Percentiles rank a stretch among this genome's conserved stretches.
These are phyloP conservation scores for Penicillium sp. DNA, from an alignment of 2,329 filamentous ascomycete species.

Conservation along the genomic window DNA sequence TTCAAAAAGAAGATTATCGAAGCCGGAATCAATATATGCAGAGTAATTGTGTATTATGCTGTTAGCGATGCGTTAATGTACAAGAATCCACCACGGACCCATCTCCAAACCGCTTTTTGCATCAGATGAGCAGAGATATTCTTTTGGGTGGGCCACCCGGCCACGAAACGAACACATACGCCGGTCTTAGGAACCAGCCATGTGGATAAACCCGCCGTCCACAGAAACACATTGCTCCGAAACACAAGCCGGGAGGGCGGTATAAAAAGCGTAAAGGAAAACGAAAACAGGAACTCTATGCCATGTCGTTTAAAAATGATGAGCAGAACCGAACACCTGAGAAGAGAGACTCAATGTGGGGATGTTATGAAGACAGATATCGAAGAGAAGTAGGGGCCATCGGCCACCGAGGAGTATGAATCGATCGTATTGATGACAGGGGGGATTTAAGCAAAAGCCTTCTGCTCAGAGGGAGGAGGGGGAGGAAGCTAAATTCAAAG, in stretches of 20 bases:
- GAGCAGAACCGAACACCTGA: conserved; percentile 40
- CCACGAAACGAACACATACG: conserved; percentile 18
- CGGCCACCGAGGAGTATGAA: neutral
- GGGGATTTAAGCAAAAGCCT: conserved; percentile 36
- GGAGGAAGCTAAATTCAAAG: conserved; percentile 34
- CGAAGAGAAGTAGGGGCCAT: conserved; percentile 3
- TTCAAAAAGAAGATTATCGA: neutral
- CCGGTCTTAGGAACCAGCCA: conserved; percentile 28
- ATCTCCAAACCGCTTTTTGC: conserved; percentile 19
- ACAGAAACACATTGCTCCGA: conserved; percentile 30
- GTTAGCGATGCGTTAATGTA: conserved; percentile 37
- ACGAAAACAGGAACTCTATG: conserved; percentile 33
- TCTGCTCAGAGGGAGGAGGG: conserved; percentile 36
- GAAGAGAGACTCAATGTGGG: conserved; percentile 37
- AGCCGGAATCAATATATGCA: conserved; percentile 6
- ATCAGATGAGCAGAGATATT: conserved; percentile 18
- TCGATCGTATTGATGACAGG: conserved; percentile 12
- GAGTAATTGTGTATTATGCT: conserved; percentile 29
- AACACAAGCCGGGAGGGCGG: conserved; percentile 24
- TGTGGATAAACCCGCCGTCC: conserved; percentile 25
- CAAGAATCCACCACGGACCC: conserved; percentile 27
- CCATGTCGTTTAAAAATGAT: conserved; percentile 36
- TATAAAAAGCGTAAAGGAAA: conserved; percentile 28
- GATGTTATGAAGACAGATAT: conserved; percentile 24
- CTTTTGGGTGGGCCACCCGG: conserved; percentile 7